phyloP scores from a whole-genome alignment of 495 filamentous ascomycete species.

The Daldinia bambusicola region DNA sequence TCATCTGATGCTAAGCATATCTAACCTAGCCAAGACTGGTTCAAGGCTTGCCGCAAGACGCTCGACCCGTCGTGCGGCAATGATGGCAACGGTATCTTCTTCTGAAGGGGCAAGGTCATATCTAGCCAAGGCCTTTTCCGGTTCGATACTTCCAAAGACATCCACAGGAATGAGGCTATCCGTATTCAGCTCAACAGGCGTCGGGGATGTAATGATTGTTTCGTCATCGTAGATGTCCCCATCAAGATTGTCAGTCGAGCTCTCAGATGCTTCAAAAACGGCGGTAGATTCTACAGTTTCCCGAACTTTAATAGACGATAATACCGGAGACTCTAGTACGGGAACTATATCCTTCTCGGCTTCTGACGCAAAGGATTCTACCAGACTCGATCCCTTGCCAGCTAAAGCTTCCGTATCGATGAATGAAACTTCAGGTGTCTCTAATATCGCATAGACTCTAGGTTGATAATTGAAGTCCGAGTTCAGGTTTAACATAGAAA shows the following conservation, averaged over 20 bases:
- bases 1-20: constrained; percentile 50
- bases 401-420: constrained; percentile 70
- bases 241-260: constrained; percentile 26
- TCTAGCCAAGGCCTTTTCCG: constrained; percentile 66
- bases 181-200: constrained; percentile 48
- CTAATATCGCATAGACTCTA: constrained; percentile 81
- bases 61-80: constrained; percentile 55
- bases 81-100: constrained; percentile 53
- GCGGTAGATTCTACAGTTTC: constrained; percentile 48
- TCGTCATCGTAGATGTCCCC: constrained; percentile 57
- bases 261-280: constrained; percentile 61
- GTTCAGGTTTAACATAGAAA: constrained; percentile 67
- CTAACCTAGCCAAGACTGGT: constrained; percentile 52
- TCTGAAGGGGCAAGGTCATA: constrained; percentile 66
- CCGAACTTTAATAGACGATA: too few species aligned
- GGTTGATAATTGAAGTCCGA: constrained; percentile 72
- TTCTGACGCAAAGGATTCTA: constrained; percentile 56
- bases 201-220: constrained; percentile 43
- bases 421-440: constrained; percentile 75
- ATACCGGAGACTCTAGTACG: constrained; percentile 57
- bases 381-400: constrained; percentile 70
- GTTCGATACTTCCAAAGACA: constrained; percentile 65
- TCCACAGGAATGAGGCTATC: constrained; percentile 49
- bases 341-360: constrained; percentile 60
- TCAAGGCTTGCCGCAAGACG: constrained; percentile 55